A percentile compares a stretch with the other conserved stretches of the same genome.
phyloP scores from a whole-genome alignment of 331 rosid genomes.

The Cydonia oblonga region DNA sequence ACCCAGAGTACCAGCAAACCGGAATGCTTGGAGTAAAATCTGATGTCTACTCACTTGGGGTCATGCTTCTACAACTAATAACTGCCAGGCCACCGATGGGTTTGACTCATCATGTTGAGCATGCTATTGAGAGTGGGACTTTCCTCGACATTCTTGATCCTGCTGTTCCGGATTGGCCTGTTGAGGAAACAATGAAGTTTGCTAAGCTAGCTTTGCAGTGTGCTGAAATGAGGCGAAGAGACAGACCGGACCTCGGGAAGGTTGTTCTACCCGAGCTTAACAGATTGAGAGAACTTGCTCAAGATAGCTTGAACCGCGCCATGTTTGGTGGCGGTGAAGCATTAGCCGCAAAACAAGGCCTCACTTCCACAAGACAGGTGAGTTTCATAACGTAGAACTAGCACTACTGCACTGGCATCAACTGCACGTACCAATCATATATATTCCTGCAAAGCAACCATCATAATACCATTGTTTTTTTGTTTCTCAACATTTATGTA shows the following conservation, averaged over 20 bases:
- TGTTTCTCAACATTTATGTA: not conserved
- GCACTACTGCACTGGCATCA: not conserved
- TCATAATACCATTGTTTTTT: not conserved
- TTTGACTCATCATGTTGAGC: slow-evolving; percentile 42
- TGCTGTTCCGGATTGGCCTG: slow-evolving; percentile 53
- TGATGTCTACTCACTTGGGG: slow-evolving; percentile 57
- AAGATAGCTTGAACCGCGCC: slow-evolving; percentile 22
- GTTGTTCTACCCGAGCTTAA: slow-evolving; percentile 45
- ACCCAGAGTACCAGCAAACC: slow-evolving; percentile 70
- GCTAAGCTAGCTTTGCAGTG: slow-evolving; percentile 51
- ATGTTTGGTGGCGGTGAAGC: slow-evolving; percentile 9
- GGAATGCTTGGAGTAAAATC: slow-evolving; percentile 69
- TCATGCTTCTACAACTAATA: slow-evolving; percentile 51
- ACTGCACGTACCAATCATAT: not conserved
- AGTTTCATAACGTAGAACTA: slow-evolving; percentile 1
- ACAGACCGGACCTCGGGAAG: slow-evolving; percentile 61
- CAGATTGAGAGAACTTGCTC: slow-evolving; percentile 41
- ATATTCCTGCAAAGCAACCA: not conserved
- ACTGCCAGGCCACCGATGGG: slow-evolving; percentile 67
- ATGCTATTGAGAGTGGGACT: slow-evolving; percentile 44
- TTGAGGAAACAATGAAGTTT: slow-evolving; percentile 42
- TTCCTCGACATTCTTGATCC: slow-evolving; percentile 53
- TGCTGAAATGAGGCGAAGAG: slow-evolving; percentile 61
- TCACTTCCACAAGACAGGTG: slow-evolving; percentile 18
- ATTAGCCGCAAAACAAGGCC: slow-evolving; percentile 11